Evolutionary conservation across 306 rosid genomes (phyloP), one percentile per base, ranked within the genome.

Genomic region (Prunus armeniaca): DNA sequence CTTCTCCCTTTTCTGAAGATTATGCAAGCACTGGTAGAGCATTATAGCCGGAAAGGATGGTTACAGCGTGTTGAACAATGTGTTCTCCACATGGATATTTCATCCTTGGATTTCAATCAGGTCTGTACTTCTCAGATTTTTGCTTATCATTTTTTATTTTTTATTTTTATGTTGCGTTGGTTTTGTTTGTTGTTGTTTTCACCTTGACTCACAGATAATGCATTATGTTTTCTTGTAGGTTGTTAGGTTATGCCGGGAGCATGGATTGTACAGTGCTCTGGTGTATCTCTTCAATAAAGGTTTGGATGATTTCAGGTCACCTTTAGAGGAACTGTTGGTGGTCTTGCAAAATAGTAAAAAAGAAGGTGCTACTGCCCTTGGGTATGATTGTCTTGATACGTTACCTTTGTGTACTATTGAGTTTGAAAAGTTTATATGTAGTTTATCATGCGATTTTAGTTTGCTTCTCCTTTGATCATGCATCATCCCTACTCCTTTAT

Each of bases 81-180:
- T 54, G 99, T 95, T 65, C 99, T 95, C 84, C 99, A 95, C 88
- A 95, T 95, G 97, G 99, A 95, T 83, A 95, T 95, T 79, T 92
- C 97, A 77, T 95, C 98, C 75, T 92, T 95, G 84, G 97, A 95
- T 90, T 95, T 95, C 81, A 92, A 92, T 84, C 98, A 95, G 98
- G 98, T 92, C 66, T 58, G 69, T 80, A 76, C 79, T 84, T 38
- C 51, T 56, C 18, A 55, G 56, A 78, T 65, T 67, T 78, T 79
- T 80, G 76, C 62, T 65, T 61, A 69, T 67, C 14, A 54, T 38
- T 67, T 83, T 38, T 38, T 38, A 38, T 38, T 38, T 32, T 38
- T 38, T 6, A 38, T 38, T 7, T 75, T 54, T 47, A 73, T 81
- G 76, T 74, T 67, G 65, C 52, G 60, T 64, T 63, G 50, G 6